phyloP scores from a whole-genome alignment of 192 early-diverging fungal genomes.

The Umbelopsis sp. region DNA sequence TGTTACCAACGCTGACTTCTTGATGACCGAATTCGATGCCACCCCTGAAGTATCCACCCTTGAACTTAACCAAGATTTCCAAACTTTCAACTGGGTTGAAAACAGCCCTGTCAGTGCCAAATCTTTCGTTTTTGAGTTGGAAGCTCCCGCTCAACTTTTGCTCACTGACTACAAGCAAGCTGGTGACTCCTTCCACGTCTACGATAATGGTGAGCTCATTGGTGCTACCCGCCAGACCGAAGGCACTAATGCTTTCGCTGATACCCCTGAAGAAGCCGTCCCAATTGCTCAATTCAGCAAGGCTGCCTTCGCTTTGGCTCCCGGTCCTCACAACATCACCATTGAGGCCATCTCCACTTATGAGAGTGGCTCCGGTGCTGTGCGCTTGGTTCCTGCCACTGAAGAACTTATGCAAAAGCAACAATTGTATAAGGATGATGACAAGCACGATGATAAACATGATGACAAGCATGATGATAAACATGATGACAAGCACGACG shows the following conservation, averaged over 20 bases:
- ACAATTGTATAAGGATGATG: slow-evolving; percentile 19
- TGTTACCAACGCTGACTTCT: slow-evolving; percentile 5
- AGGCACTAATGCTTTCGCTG: slow-evolving; percentile 26
- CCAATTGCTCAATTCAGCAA: slow-evolving; percentile 32
- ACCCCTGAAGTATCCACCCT: not conserved
- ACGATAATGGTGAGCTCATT: slow-evolving; percentile 31
- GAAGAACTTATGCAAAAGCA: not conserved
- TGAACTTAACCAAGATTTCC: slow-evolving; percentile 7
- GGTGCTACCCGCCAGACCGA: slow-evolving; percentile 27
- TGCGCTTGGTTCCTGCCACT: slow-evolving; percentile 25
- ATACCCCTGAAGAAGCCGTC: slow-evolving; percentile 36
- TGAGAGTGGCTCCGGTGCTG: slow-evolving; percentile 34
- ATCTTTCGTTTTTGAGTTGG: slow-evolving; percentile 23
- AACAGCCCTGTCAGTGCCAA: slow-evolving; percentile 24
- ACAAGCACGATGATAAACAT: not conserved
- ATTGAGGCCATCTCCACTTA: slow-evolving; percentile 32
- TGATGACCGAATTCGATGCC: not conserved
- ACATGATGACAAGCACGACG: not conserved
- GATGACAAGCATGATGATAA: not conserved
- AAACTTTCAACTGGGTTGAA: slow-evolving; percentile 35
- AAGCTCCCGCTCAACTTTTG: slow-evolving; percentile 26
- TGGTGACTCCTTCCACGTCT: slow-evolving; percentile 37
- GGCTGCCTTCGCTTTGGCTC: slow-evolving; percentile 30
- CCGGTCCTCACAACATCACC: slow-evolving; percentile 36
- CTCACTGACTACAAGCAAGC: slow-evolving; percentile 39